A percentile compares a stretch with the other conserved stretches of the same genome.
Conservation (phyloP, 2,329 filamentous ascomycete species). For the Nannizzia gypsea region DNA sequence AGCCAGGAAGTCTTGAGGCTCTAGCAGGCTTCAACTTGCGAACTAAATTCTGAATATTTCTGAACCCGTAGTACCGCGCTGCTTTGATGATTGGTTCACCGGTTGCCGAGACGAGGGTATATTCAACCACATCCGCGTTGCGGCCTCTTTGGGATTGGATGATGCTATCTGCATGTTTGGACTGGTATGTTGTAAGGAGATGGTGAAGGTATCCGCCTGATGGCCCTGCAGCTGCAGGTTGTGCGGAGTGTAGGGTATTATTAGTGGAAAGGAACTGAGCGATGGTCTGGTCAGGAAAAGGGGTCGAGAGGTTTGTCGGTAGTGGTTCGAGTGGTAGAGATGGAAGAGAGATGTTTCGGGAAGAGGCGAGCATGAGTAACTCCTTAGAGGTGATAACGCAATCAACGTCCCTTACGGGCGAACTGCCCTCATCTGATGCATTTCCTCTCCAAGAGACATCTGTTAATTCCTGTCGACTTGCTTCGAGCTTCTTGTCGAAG, state of each 20-base stretch:
- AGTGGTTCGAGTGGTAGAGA: conserved; percentile 51
- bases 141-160: conserved; percentile 64
- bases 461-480: conserved; percentile 83
- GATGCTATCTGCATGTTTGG: conserved; percentile 56
- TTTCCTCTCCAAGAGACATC: conserved; percentile 54
- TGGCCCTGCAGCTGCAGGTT: conserved; percentile 53
- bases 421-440: conserved; percentile 26
- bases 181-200: conserved; percentile 63
- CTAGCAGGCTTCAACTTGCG: conserved; percentile 75
- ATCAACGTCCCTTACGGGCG: conserved; percentile 71
- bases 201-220: conserved; percentile 85
- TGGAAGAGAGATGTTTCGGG: conserved; percentile 66
- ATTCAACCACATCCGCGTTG: conserved; percentile 86
- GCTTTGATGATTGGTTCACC: conserved; percentile 58
- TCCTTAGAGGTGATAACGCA: conserved; percentile 97
- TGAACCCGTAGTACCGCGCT: conserved; percentile 90
- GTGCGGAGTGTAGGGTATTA: conserved; percentile 22
- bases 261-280: conserved; percentile 54
- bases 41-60: conserved; percentile 96
- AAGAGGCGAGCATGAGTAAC: conserved; percentile 75
- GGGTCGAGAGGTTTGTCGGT: conserved; percentile 33
- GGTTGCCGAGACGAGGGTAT: conserved; percentile 48
- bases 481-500: conserved; percentile 98
- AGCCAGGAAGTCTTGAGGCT: conserved; percentile 57
- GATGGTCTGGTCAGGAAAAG: conserved; percentile 63